Percentiles rank a stretch among this genome's conserved stretches.
phyloP scores from a whole-genome alignment of 768 basidiomycete genomes.

The Roridomyces roridus region DNA sequence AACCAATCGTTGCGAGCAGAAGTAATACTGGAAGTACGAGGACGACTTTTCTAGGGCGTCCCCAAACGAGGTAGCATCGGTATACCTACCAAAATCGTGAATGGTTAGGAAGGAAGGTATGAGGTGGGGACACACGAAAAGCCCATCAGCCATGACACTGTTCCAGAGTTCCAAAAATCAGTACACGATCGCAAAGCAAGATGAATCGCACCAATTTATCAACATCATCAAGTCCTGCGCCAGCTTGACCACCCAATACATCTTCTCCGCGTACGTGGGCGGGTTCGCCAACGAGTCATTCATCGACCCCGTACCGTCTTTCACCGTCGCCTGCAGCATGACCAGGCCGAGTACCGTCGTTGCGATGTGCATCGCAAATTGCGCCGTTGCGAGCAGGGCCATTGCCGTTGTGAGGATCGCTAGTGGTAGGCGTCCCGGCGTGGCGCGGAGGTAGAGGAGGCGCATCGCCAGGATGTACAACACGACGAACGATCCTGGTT shows the following conservation, averaged over 20 bases:
- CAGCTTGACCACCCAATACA: not conserved
- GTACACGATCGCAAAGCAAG: not conserved
- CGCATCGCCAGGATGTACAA: conserved; percentile 3
- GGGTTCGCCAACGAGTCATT: not conserved
- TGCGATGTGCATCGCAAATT: conserved; percentile 6
- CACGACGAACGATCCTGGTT: conserved; percentile 1
- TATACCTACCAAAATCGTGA: not conserved
- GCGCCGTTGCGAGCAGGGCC: conserved; percentile 1
- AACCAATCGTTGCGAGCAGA: conserved; percentile 11
- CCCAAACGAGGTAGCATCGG: conserved; percentile 19
- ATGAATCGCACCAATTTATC: conserved; percentile 12
- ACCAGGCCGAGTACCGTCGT: not conserved
- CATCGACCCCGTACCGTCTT: not conserved
- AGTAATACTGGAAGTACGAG: conserved; percentile 3
- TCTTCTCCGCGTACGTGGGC: not conserved
- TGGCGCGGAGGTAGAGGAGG: conserved; percentile 6
- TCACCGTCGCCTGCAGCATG: not conserved
- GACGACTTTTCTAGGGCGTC: not conserved
- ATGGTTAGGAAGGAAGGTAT: too few species aligned
- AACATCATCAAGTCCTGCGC: conserved; percentile 7
- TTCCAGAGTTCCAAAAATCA: too few species aligned
- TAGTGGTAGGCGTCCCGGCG: not conserved
- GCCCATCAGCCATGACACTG: conserved; percentile 13
- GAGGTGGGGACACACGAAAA: conserved; percentile 13
- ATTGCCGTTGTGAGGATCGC: conserved; percentile 4